phyloP scores from a whole-genome alignment of 2,329 filamentous ascomycete species.

The Sclerotinia sclerotiorum region DNA sequence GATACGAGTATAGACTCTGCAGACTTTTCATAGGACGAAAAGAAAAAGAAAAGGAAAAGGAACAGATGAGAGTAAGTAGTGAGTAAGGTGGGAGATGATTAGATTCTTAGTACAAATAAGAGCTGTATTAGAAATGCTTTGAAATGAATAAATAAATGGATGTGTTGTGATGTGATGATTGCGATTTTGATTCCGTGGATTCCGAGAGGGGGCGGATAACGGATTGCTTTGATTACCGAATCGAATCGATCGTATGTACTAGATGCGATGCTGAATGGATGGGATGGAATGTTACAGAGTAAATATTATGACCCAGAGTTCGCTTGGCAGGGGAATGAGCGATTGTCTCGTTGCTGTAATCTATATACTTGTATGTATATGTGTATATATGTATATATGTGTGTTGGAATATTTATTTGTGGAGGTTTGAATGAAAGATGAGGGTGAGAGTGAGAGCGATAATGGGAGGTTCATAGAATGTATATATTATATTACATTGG shows the following conservation, averaged over 20 bases:
- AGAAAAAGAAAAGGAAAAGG: not conserved
- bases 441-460: not conserved
- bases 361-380: too few species aligned
- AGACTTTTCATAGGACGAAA: too few species aligned
- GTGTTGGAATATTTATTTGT: not conserved
- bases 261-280: not conserved
- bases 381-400: too few species aligned
- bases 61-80: not conserved
- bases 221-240: not conserved
- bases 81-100: not conserved
- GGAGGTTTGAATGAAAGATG: not conserved
- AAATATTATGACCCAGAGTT: too few species aligned
- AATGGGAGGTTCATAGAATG: not conserved
- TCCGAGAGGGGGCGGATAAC: slow-evolving; percentile 2
- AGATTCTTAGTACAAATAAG: too few species aligned
- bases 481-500: too few species aligned
- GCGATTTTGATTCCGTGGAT: not conserved
- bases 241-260: not conserved
- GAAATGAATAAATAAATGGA: not conserved
- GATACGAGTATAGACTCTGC: too few species aligned
- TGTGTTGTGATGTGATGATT: not conserved
- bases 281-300: not conserved
- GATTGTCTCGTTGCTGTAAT: too few species aligned
- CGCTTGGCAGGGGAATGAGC: not conserved
- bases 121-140: not conserved